These are phyloP conservation scores for Mycoemilia scoparia DNA, from an alignment of 192 early-diverging fungal genomes.

Conservation along the genomic window DNA sequence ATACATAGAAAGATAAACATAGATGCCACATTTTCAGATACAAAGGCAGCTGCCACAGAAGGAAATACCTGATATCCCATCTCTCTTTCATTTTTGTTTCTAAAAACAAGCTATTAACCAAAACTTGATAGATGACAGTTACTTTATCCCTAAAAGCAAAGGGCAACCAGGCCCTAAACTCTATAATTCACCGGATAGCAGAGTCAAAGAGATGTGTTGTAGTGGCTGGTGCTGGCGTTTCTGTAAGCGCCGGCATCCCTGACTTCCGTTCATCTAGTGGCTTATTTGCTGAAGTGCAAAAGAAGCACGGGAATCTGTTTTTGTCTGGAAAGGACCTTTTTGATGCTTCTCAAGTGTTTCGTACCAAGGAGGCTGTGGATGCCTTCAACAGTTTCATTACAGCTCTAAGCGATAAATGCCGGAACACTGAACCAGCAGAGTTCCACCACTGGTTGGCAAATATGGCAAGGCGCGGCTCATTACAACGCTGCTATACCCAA, in stretches of 20 bases:
- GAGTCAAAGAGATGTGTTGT: conserved; percentile 15
- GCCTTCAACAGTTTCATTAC: conserved; percentile 62
- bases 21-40: too few relatives aligned
- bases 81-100: too few relatives aligned
- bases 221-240: conserved; percentile 77
- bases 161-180: conserved; percentile 24
- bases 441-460: conserved; percentile 70
- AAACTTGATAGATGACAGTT: too few relatives aligned
- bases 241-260: conserved; percentile 89
- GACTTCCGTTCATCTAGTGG: conserved; percentile 89
- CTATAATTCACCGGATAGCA: conserved; percentile 21
- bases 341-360: conserved; percentile 70
- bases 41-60: too few relatives aligned
- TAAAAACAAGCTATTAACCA: too few relatives aligned
- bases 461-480: conserved; percentile 48
- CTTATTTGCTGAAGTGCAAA: conserved; percentile 64
- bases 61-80: too few relatives aligned
- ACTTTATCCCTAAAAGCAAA: too few relatives aligned
- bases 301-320: conserved; percentile 47
- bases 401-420: conserved; percentile 53
- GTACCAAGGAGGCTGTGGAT: conserved; percentile 36
- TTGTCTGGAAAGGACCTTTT: conserved; percentile 79
- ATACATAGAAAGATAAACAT: too few relatives aligned
- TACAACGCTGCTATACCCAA: conserved; percentile 88
- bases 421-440: conserved; percentile 50